Conservation (phyloP, 2,329 filamentous ascomycete genomes). For the Chalaropsis thielavioides region DNA sequence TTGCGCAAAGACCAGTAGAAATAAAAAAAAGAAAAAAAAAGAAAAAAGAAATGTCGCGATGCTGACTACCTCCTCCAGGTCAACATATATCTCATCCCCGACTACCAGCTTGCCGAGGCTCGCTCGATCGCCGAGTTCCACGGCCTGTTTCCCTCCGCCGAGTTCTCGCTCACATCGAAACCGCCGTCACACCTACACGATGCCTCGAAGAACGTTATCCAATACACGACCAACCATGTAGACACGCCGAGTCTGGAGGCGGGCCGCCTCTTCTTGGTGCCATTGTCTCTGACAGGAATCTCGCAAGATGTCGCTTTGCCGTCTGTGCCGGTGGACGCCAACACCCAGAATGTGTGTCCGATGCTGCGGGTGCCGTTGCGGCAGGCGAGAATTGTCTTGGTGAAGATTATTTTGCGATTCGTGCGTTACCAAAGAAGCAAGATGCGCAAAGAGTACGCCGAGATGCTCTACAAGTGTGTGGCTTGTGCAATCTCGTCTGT, state of each 20-base stretch:
- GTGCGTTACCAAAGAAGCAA: constrained; percentile 12
- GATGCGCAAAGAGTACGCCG: constrained; percentile 16
- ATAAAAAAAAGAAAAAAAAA: too few species aligned
- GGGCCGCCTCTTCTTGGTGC: constrained; percentile 13
- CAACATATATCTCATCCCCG: constrained; percentile 13
- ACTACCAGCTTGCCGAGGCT: constrained; percentile 5
- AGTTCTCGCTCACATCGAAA: constrained; percentile 8
- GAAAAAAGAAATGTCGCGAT: neutral
- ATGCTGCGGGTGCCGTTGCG: constrained; percentile 5
- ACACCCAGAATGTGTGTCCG: constrained; percentile 10
- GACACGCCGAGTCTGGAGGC: constrained; percentile 13
- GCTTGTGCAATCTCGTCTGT: constrained; percentile 11
- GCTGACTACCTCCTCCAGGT: neutral
- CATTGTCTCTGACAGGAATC: constrained; percentile 9
- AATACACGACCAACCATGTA: constrained; percentile 16
- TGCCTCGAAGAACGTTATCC: neutral
- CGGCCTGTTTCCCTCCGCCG: constrained; percentile 6
- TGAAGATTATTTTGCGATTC: constrained; percentile 9
- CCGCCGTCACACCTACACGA: neutral
- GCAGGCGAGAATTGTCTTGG: constrained; percentile 6
- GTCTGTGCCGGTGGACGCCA: constrained; percentile 1
- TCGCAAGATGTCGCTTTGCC: neutral
- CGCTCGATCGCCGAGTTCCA: constrained; percentile 11
- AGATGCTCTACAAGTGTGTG: constrained; percentile 17
- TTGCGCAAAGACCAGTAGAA: too few species aligned